Conservation (phyloP, 2,329 filamentous ascomycete genomes). For the Aspergillus phoenicis region DNA sequence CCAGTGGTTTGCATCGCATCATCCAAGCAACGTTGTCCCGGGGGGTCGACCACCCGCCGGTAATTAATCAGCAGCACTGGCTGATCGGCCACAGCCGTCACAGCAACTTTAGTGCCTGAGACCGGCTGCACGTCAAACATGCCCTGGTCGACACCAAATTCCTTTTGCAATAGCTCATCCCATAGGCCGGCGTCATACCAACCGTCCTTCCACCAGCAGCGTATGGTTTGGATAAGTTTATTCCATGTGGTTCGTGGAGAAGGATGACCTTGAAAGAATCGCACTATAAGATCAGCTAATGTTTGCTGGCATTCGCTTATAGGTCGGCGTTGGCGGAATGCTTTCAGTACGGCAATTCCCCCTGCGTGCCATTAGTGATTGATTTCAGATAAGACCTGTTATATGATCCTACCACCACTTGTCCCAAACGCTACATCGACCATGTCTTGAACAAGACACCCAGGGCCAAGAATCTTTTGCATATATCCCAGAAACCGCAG, state of each 20-base stretch:
- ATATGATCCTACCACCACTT: not conserved
- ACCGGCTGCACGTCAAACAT: not conserved
- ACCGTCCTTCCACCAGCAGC: not conserved
- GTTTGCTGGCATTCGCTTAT: not conserved
- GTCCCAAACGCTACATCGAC: slow-evolving; percentile 1
- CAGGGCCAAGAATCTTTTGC: not conserved
- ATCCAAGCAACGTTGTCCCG: too few species aligned
- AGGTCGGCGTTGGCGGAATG: not conserved
- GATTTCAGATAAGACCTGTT: too few species aligned
- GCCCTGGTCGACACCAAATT: not conserved
- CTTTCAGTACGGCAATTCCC: not conserved
- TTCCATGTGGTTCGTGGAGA: not conserved
- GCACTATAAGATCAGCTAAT: not conserved
- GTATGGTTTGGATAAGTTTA: not conserved
- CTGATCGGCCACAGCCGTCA: not conserved
- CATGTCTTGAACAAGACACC: not conserved
- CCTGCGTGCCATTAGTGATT: not conserved
- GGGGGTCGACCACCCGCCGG: too few species aligned
- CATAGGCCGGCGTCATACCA: not conserved
- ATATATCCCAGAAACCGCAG: slow-evolving; percentile 1
- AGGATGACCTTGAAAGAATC: not conserved
- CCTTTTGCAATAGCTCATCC: not conserved
- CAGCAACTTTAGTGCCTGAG: not conserved
- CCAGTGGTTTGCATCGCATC: too few species aligned
- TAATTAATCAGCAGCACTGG: slow-evolving; percentile 3